These are phyloP conservation scores for Ustilago esculenta DNA, from an alignment of 1,284 basidiomycete genomes.

Conservation along the genomic window DNA sequence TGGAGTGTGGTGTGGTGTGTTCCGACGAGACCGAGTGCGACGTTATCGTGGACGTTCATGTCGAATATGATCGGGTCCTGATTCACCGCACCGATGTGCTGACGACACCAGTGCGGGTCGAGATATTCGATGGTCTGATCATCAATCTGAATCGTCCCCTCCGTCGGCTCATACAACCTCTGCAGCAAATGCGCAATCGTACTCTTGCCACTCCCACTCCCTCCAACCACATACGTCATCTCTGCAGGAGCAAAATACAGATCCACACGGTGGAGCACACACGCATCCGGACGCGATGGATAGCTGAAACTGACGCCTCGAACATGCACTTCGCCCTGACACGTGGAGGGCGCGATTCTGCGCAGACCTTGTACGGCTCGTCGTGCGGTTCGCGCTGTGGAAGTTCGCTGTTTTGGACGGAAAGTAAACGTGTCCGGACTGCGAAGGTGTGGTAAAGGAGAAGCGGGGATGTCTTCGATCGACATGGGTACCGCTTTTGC, in stretches of 20 bases:
- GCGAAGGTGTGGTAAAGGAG: conserved; percentile 8
- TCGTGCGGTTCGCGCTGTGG: too few relatives aligned
- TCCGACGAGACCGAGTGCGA: conserved; percentile 76
- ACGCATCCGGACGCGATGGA: conserved; percentile 77
- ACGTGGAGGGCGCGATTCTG: conserved; percentile 48
- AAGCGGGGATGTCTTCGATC: conserved; percentile 38
- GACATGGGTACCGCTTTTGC: conserved; percentile 49
- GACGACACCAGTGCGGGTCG: conserved; percentile 78
- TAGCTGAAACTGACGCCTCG: conserved; percentile 83
- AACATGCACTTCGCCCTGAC: conserved; percentile 80
- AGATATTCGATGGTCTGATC: conserved; percentile 78
- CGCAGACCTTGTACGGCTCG: conserved; percentile 34
- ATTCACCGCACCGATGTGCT: conserved; percentile 80
- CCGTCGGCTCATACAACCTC: conserved; percentile 74
- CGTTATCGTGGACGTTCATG: conserved; percentile 85
- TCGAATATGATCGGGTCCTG: conserved; percentile 83
- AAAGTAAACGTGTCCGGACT: conserved; percentile 24
- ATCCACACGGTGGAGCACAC: conserved; percentile 75
- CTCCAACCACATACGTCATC: conserved; percentile 90
- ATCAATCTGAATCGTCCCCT: conserved; percentile 76
- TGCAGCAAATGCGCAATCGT: conserved; percentile 85
- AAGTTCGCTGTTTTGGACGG: neutral
- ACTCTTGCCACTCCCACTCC: conserved; percentile 91
- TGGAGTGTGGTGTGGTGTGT: neutral
- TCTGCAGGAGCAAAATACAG: conserved; percentile 82